Evolutionary conservation across 2,329 filamentous ascomycete species (phyloP).

Genomic region (Penicillium polonicum): DNA sequence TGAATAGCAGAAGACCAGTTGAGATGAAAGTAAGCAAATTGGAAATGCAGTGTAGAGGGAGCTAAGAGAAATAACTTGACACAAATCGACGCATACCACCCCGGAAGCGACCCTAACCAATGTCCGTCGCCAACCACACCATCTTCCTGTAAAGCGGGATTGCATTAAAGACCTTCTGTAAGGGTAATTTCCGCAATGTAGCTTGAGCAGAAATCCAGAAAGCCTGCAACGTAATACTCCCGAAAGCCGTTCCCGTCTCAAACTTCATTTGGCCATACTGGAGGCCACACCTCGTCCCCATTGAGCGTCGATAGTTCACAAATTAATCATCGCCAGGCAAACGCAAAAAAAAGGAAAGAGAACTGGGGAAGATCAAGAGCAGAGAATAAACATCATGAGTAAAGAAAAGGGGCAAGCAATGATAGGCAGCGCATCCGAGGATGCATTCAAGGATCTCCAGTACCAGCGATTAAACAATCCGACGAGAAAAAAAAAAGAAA

Average conservation of each 20-base stretch:
- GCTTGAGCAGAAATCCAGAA: conserved; percentile 15
- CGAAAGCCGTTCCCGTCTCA: conserved; percentile 18
- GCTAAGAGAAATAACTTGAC: conserved; percentile 21
- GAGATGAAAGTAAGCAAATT: not conserved
- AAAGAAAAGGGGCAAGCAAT: conserved; percentile 10
- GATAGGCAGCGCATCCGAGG: conserved; percentile 17
- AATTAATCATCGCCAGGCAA: conserved; percentile 16
- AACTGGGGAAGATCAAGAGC: conserved; percentile 11
- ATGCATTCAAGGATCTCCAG: conserved; percentile 21
- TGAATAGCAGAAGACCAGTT: not conserved
- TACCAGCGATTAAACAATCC: conserved; percentile 21
- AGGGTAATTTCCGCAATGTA: conserved; percentile 1
- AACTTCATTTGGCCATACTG: conserved; percentile 15
- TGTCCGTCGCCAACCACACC: conserved; percentile 42
- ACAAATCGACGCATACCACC: conserved; percentile 45
- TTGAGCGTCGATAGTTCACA: conserved; percentile 29
- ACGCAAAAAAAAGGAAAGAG: conserved; percentile 13
- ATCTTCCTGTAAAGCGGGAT: conserved; percentile 11
- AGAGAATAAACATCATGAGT: conserved; percentile 8
- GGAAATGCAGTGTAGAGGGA: conserved; percentile 12
- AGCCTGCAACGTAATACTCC: conserved; percentile 14
- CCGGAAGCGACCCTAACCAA: conserved; percentile 50
- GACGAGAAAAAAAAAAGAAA: conserved; percentile 6
- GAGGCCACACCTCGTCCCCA: conserved; percentile 31
- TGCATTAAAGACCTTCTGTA: conserved; percentile 1